Base-by-base conservation (phyloP, 23 red algal species). In the Gracilaria vermiculophylla region DNA sequence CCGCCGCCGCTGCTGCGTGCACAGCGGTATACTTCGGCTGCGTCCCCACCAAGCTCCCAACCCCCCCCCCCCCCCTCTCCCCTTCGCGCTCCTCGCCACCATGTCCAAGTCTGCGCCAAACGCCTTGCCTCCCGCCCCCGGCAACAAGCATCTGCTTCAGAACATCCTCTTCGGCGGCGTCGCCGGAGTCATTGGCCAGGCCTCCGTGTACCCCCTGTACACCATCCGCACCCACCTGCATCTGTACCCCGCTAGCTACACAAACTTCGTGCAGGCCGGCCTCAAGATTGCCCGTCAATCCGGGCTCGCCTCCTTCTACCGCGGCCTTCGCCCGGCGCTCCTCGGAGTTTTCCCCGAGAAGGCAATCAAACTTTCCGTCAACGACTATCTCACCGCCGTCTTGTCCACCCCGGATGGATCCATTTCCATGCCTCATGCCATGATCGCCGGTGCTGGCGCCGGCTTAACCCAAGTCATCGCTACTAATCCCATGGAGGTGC, bases 401-500 rank as follows among this genome's bases (percentile, higher is more conserved):
- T 64, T 98, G 33, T 65, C 79, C 3, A 81, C 70, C 37, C 55
- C 82, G 16, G 87, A 92, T 55, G 76, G 80, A 34, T 77, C 84
- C 29, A 75, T 93, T 24, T 82, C 82, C 33, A 35, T 98, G 40
- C 51, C 66, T 21, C 45, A 16, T n/a, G 50, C 69, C 15, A 90
- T 98, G 89, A 24, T 89, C 1, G 96, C 96, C 16, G 96, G 96
- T 32, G 96, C 81, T 0, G 92, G 91, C 54, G 96, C 96, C 23
- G 96, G 96, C 34, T 62, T 98, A 13, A 92, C 83, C 35, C 96
- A 98, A 71, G 96, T 98, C 62, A 52, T 98, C 16, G 92, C 89
- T 35, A 98, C 96, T 32, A 93, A 92, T 69, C 96, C 96, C 29
- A 98, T 98, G 96, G 96, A 98, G 33, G 51, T 98, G 80, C 19